Evolutionary conservation across 495 filamentous ascomycete species (phyloP).

Genomic region (Sordaria brevicollis): DNA sequence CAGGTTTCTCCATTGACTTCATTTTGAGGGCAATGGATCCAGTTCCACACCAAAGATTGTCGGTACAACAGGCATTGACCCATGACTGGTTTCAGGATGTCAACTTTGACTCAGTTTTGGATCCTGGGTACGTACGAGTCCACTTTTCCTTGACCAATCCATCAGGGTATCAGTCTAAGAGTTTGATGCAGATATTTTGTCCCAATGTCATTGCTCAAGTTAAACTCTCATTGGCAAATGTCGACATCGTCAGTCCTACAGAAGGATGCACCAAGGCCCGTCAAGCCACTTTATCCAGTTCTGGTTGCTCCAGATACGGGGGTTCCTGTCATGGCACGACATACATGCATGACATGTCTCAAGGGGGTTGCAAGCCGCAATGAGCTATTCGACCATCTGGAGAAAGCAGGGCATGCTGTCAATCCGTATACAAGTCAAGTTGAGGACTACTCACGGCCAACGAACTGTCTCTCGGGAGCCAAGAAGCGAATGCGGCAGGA

Average conservation of each 20-base stretch:
- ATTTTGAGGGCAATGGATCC: neutral
- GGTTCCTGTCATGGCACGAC: neutral
- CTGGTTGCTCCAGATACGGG: neutral
- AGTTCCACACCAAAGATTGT: neutral
- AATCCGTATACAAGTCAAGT: neutral
- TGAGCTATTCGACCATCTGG: neutral
- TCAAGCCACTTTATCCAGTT: neutral
- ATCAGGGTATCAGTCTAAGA: neutral
- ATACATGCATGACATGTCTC: neutral
- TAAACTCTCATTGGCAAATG: neutral
- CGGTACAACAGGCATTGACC: neutral
- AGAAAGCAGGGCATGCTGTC: neutral
- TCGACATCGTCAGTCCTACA: neutral
- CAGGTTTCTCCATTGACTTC: neutral
- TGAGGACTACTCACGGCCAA: too few relatives aligned
- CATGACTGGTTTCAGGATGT: neutral
- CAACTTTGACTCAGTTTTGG: neutral
- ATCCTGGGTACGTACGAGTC: neutral
- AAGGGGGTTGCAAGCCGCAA: neutral
- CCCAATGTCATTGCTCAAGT: neutral
- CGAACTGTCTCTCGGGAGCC: neutral
- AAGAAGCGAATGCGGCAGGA: neutral
- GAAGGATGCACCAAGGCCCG: rapidly evolving
- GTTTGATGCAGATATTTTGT: neutral
- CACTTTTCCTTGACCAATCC: neutral